Evolutionary conservation across 495 filamentous ascomycete genomes (phyloP).

Genomic region (Aspergillus indologenus): DNA sequence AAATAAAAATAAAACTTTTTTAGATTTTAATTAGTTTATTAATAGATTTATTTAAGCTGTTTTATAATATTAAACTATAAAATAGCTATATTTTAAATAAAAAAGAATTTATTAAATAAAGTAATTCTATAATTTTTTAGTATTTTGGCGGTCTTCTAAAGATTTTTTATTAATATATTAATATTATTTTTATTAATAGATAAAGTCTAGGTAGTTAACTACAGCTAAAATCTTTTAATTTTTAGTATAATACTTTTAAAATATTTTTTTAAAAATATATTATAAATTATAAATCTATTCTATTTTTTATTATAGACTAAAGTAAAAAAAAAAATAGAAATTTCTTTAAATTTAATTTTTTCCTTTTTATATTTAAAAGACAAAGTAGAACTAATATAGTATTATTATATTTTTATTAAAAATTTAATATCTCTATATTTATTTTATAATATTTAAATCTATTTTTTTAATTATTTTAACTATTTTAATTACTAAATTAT

Average conservation of each 20-base stretch:
- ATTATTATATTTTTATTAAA: background rate
- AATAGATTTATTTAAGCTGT: background rate
- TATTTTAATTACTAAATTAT: slow-evolving; percentile 1
- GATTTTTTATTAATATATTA: background rate
- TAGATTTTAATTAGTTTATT: background rate
- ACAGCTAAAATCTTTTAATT: background rate
- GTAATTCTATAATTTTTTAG: background rate
- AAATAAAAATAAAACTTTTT: background rate
- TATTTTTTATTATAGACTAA: background rate
- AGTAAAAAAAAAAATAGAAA: background rate
- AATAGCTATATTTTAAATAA: background rate
- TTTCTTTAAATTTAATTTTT: background rate
- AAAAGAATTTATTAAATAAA: background rate
- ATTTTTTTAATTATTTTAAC: background rate
- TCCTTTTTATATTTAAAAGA: background rate
- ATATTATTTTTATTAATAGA: background rate
- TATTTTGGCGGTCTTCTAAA: background rate
- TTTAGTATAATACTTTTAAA: background rate
- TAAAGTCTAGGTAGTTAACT: background rate
- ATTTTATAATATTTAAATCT: background rate
- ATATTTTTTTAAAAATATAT: background rate
- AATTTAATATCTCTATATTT: background rate
- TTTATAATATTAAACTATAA: background rate
- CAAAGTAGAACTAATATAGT: background rate
- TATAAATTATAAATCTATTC: slow-evolving; percentile 2